phyloP scores from a whole-genome alignment of 345 rosid genomes.

The Citrus maxima region DNA sequence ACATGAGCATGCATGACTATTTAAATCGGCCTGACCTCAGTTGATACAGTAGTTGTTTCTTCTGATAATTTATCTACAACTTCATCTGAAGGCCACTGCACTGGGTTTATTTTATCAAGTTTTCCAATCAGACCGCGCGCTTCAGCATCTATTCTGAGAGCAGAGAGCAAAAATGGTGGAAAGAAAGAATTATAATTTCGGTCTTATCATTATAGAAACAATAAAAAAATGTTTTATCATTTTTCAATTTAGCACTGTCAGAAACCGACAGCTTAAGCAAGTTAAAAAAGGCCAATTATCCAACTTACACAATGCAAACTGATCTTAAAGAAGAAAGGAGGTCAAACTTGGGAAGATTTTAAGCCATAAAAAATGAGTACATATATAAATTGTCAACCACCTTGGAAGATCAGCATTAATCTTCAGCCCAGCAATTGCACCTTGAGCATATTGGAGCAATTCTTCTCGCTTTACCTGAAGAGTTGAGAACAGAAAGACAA shows the following conservation, averaged over 20 bases:
- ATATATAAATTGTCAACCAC: conserved; percentile 33
- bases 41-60: conserved; percentile 35
- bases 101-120: conserved; percentile 48
- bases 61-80: conserved; percentile 32
- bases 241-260: not conserved
- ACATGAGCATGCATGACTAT: not conserved
- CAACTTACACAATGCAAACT: not conserved
- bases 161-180: conserved; percentile 31
- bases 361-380: not conserved
- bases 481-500: conserved; percentile 7
- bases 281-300: not conserved
- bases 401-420: conserved; percentile 65
- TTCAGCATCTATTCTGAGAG: conserved; percentile 92
- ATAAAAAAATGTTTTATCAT: not conserved
- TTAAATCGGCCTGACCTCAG: conserved; percentile 47
- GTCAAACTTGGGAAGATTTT: conserved; percentile 9
- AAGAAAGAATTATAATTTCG: conserved; percentile 14
- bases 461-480: conserved; percentile 81
- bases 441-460: conserved; percentile 78
- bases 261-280: conserved; percentile 6
- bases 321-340: not conserved
- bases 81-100: conserved; percentile 30
- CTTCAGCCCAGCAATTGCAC: conserved; percentile 85
- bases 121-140: conserved; percentile 56
- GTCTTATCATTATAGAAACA: not conserved